Percentiles rank a stretch among this genome's conserved stretches.
These are phyloP conservation scores for Clavispora phyllophila DNA, from an alignment of 805 yeast genomes.

Conservation along the genomic window DNA sequence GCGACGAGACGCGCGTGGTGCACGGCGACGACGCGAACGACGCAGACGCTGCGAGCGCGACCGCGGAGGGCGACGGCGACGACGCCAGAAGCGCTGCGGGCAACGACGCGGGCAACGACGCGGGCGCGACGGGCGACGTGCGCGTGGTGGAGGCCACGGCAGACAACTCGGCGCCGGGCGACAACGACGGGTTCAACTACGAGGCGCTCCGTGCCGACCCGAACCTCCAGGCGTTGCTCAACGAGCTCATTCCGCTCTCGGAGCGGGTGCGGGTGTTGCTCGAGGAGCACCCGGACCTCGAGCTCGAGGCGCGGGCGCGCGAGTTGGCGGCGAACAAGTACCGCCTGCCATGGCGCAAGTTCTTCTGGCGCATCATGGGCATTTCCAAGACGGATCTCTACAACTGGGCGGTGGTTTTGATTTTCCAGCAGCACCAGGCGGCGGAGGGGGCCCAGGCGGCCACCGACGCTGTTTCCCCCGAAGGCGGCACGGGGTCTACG, in stretches of 20 bases:
- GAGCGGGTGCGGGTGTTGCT: conserved; percentile 41
- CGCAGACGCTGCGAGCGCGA: too few relatives aligned
- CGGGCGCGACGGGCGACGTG: too few relatives aligned
- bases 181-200: conserved; percentile 17
- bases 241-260: conserved; percentile 35
- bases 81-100: too few relatives aligned
- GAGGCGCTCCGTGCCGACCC: conserved; percentile 35
- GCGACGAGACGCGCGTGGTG: conserved; percentile 1
- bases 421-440: conserved; percentile 10
- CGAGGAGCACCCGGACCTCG: conserved; percentile 24
- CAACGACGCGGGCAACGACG: too few relatives aligned
- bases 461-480: not conserved
- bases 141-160: not conserved
- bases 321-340: conserved; percentile 32
- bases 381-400: conserved; percentile 43
- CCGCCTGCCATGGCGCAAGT: conserved; percentile 22
- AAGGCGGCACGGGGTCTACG: not conserved
- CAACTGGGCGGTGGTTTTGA: conserved; percentile 42
- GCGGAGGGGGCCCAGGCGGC: not conserved
- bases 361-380: conserved; percentile 58
- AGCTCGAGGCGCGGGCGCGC: conserved; percentile 43
- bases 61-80: too few relatives aligned
- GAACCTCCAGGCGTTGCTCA: conserved; percentile 31
- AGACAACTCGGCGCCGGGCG: not conserved
- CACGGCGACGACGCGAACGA: conserved; percentile 1